Evolutionary conservation across 805 yeast genomes (phyloP).

Genomic region (Metschnikowia santaceciliae): DNA sequence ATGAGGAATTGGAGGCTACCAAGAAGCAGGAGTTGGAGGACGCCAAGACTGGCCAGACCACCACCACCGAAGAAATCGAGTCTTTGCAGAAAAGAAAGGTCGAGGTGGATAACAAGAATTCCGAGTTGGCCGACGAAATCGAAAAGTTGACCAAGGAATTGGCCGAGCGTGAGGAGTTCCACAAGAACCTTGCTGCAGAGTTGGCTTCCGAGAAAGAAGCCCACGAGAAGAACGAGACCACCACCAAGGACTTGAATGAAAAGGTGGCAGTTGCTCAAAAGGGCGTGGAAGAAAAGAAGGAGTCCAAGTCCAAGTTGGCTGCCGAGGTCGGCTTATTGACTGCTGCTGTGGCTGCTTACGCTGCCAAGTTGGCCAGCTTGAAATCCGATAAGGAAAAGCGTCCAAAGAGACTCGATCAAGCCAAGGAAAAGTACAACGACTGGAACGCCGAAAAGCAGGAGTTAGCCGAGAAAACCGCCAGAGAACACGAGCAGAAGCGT

Average conservation of each 20-base stretch:
- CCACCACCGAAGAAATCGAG: conserved; percentile 44
- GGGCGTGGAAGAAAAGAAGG: conserved; percentile 34
- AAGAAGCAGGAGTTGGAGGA: conserved; percentile 42
- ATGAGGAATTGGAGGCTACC: conserved; percentile 43
- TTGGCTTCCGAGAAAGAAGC: conserved; percentile 28
- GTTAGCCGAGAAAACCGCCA: conserved; percentile 32
- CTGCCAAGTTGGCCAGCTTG: conserved; percentile 39
- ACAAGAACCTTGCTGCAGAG: conserved; percentile 31
- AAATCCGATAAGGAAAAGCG: conserved; percentile 37
- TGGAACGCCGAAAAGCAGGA: conserved; percentile 47
- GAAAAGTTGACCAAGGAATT: conserved; percentile 44
- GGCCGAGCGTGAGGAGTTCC: conserved; percentile 33
- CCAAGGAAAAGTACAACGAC: conserved; percentile 34
- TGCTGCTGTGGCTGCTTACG: conserved; percentile 41
- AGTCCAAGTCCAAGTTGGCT: conserved; percentile 32
- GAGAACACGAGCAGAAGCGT: conserved; percentile 19
- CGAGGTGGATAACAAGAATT: conserved; percentile 36
- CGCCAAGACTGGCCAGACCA: conserved; percentile 38
- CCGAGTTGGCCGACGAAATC: conserved; percentile 33
- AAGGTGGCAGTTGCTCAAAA: conserved; percentile 35
- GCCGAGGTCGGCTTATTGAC: conserved; percentile 44
- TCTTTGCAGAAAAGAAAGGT: conserved; percentile 41
- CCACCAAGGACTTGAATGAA: conserved; percentile 41
- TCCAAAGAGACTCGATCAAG: conserved; percentile 34
- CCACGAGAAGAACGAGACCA: conserved; percentile 24